Percentiles rank a stretch among this genome's conserved stretches.
Evolutionary conservation across 2,329 filamentous ascomycete genomes (phyloP).

Genomic region (Fusarium sp.): DNA sequence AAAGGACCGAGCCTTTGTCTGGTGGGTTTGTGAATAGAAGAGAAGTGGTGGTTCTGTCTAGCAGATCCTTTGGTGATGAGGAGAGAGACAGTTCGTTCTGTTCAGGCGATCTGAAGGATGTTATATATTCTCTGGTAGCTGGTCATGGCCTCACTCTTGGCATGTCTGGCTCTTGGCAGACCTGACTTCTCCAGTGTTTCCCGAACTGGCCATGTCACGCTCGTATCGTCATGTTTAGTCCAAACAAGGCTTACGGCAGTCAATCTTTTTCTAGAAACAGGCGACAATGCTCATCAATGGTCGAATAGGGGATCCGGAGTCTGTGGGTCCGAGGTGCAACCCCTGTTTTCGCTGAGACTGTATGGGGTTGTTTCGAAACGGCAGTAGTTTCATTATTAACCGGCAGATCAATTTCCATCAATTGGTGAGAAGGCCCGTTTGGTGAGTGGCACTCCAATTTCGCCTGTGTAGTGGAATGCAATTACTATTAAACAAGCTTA

Average conservation of each 20-base stretch:
- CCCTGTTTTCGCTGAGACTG: slow-evolving; percentile 6
- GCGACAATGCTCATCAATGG: neutral
- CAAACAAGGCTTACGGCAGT: slow-evolving; percentile 11
- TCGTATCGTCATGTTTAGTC: neutral
- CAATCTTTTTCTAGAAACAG: slow-evolving; percentile 2
- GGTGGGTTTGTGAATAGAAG: neutral
- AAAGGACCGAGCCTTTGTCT: slow-evolving; percentile 9
- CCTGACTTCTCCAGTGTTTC: neutral
- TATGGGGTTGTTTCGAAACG: slow-evolving; percentile 26
- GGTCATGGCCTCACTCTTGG: slow-evolving; percentile 1
- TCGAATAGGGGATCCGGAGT: slow-evolving; percentile 24
- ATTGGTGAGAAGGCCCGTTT: slow-evolving; percentile 4
- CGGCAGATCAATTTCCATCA: slow-evolving; percentile 16
- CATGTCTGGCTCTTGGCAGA: neutral
- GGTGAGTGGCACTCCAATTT: slow-evolving; percentile 14
- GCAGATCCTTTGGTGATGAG: slow-evolving; percentile 24
- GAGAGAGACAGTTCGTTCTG: neutral
- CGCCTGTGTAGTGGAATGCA: neutral
- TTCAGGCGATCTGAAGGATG: neutral
- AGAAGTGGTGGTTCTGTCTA: slow-evolving; percentile 21
- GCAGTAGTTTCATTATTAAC: slow-evolving; percentile 22
- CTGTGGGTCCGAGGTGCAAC: slow-evolving; percentile 18
- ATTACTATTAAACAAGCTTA: slow-evolving; percentile 2
- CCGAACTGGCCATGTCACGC: neutral
- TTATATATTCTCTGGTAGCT: neutral